Evolutionary conservation across 2,329 filamentous ascomycete species (phyloP).

Genomic region (Colletotrichum liaoningense): DNA sequence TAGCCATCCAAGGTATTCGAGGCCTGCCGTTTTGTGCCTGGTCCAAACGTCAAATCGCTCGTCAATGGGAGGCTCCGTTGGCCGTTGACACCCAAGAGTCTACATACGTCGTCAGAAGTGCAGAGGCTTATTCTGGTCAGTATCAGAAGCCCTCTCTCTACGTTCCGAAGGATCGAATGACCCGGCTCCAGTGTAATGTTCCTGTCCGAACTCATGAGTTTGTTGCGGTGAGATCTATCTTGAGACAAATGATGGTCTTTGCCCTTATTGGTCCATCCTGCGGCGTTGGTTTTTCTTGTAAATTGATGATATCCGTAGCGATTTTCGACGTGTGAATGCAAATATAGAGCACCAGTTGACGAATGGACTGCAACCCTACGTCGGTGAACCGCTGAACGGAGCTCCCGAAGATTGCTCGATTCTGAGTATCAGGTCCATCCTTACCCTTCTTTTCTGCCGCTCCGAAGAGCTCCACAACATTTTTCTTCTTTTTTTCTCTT

Average conservation of each 20-base stretch:
- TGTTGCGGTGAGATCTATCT: not conserved
- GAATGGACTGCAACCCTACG: slow-evolving; percentile 6
- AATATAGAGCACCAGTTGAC: not conserved
- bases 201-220: not conserved
- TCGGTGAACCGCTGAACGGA: slow-evolving; percentile 6
- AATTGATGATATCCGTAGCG: not conserved
- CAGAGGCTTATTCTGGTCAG: not conserved
- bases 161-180: not conserved
- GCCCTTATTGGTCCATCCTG: not conserved
- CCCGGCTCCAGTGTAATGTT: not conserved
- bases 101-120: not conserved
- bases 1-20: not conserved
- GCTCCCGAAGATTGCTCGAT: slow-evolving; percentile 11
- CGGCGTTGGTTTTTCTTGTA: not conserved
- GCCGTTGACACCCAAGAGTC: not conserved
- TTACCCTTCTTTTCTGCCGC: not conserved
- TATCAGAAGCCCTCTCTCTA: not conserved
- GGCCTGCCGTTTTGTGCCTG: not conserved
- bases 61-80: not conserved
- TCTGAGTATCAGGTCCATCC: slow-evolving; percentile 15
- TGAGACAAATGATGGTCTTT: not conserved
- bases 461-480: not conserved
- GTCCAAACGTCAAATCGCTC: not conserved
- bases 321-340: not conserved
- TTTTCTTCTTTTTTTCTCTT: not conserved